phyloP scores from a whole-genome alignment of 768 basidiomycete species.

The Tulasnella sp. region DNA sequence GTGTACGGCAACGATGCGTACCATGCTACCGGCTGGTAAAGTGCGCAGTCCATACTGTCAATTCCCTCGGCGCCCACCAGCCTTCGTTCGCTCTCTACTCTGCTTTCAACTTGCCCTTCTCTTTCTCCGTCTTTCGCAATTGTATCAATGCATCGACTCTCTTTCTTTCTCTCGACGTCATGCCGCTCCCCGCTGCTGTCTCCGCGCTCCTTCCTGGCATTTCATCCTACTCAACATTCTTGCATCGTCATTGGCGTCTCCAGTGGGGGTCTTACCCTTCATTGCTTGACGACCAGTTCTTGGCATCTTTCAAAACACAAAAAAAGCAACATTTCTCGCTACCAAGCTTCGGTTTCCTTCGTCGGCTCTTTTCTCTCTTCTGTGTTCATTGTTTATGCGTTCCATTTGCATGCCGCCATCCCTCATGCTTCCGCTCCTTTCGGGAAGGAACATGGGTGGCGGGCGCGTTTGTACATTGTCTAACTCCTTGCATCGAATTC shows the following conservation, averaged over 20 bases:
- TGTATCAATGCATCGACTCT: constrained; percentile 10
- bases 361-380: background rate
- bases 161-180: constrained; percentile 14
- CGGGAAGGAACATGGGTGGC: background rate
- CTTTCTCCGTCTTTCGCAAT: background rate
- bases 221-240: constrained; percentile 8
- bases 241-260: background rate
- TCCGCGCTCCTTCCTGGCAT: background rate
- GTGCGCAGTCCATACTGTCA: background rate
- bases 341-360: background rate
- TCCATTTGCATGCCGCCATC: background rate
- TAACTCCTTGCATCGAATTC: background rate
- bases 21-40: constrained; percentile 28
- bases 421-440: background rate
- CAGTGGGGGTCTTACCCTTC: background rate
- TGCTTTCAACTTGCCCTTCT: constrained; percentile 1
- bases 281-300: background rate
- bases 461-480: constrained; percentile 5
- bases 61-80: constrained; percentile 1
- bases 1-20: constrained; percentile 25
- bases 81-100: constrained; percentile 9
- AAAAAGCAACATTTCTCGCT: background rate
- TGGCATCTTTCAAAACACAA: background rate
- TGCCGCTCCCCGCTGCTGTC: constrained; percentile 11
- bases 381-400: constrained; percentile 5